These are phyloP conservation scores for Phaeosphaeriaceae sp. DNA, from an alignment of 2,329 filamentous ascomycete genomes.

Conservation along the genomic window DNA sequence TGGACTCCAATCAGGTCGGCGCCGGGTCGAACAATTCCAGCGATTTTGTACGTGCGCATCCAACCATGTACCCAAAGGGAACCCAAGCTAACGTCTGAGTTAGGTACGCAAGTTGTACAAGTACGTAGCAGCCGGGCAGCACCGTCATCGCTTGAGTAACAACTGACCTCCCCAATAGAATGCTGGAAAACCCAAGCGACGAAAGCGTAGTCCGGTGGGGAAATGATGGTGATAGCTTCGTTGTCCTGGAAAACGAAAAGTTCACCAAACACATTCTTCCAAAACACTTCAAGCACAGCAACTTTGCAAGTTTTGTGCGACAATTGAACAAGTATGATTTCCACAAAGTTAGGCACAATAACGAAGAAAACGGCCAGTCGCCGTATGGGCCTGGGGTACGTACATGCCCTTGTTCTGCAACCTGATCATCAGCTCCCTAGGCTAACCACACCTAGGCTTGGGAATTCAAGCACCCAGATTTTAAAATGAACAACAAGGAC, in stretches of 20 bases:
- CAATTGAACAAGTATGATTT: constrained; percentile 98
- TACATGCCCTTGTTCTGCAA: background rate
- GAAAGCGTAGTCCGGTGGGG: constrained; percentile 94
- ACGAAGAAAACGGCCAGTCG: constrained; percentile 82
- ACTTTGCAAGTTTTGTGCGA: constrained; percentile 95
- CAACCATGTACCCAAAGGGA: background rate
- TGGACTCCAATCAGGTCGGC: constrained; percentile 42
- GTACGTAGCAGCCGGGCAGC: constrained; percentile 59
- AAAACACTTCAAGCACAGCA: constrained; percentile 99
- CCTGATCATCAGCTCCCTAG: too few species aligned
- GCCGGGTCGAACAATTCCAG: constrained; percentile 79
- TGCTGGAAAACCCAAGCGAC: constrained; percentile 95
- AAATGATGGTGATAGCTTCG: constrained; percentile 92
- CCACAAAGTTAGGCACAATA: constrained; percentile 93
- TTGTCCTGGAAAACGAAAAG: constrained; percentile 98
- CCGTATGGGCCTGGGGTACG: constrained; percentile 79
- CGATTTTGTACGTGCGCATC: constrained; percentile 78
- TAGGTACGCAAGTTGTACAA: constrained; percentile 98
- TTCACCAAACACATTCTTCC: constrained; percentile 97
- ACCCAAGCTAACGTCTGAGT: constrained; percentile 26
- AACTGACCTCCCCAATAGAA: constrained; percentile 62
- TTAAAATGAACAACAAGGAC: constrained; percentile 94
- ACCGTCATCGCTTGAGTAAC: background rate
- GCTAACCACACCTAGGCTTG: constrained; percentile 66
- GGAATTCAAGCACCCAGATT: constrained; percentile 98